Base-by-base conservation (phyloP, 805 yeast species). In the Candida arabinofermentans region DNA sequence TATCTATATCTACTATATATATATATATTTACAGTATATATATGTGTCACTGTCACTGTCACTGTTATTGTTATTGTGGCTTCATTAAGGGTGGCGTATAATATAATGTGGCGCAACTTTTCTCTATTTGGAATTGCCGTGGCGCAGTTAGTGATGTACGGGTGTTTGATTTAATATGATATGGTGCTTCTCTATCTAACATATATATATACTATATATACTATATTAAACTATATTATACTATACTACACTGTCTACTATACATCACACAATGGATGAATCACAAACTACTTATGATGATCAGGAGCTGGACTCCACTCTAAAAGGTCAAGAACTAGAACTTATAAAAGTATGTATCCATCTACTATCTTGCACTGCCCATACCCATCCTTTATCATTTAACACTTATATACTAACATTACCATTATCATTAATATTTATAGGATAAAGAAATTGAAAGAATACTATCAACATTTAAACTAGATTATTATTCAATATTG, bases 401-500 rank as follows among this genome's bases (percentile, higher is more conserved):
- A 12, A 5, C 36, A 30, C 44, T 44, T 41, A 46, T 38, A 30
- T 40, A 9, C 12, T 26, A 26, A 26, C 29, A 9, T 9, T 4
- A 9, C 12, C 27, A 26, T 13, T 29, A 29, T 14, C 32, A 12
- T 10, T 14, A 8, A 12, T 13, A 32, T 14, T 9, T 14, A 3
- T 24, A 70, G 51, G 85, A 80, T 44, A 56, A 54, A 24, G 89
- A 82, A 50, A 77, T 83, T 10, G 65, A 62, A 12, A 63, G 88
- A 19, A 72, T 82, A n/a, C 52, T 80, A 16, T 41, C 50, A 4
- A 65, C 75, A 22, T 69, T 71, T 54, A 65, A 60, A 36, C 60
- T 71, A 31, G 87, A 82, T 54, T 68, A 77, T 34, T 81, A 77
- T 53, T 66, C 79, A 2, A 64, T 82, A 3, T 58, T 82, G 21